These are phyloP conservation scores for Scleroderma bovista DNA, from an alignment of 768 basidiomycete genomes.

Conservation along the genomic window DNA sequence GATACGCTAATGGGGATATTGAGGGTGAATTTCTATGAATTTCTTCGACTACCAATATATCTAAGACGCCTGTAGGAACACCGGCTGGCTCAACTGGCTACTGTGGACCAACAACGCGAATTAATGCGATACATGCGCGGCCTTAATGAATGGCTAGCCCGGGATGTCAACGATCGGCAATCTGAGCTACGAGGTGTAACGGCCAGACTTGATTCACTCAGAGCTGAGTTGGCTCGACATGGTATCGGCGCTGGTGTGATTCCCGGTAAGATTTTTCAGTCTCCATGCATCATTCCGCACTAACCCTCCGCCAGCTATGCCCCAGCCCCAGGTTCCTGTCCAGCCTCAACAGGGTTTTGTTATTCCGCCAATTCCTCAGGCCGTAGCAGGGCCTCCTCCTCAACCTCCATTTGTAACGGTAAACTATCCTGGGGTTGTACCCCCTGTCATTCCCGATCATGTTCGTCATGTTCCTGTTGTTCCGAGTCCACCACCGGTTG, in stretches of 20 bases:
- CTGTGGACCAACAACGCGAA: slow-evolving; percentile 74
- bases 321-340: slow-evolving; percentile 13
- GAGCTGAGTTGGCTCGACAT: slow-evolving; percentile 32
- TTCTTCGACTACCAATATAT: background rate
- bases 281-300: background rate
- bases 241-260: slow-evolving; percentile 40
- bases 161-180: slow-evolving; percentile 76
- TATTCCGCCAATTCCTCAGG: slow-evolving; percentile 16
- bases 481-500: slow-evolving; percentile 7
- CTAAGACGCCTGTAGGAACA: slow-evolving; percentile 51
- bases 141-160: slow-evolving; percentile 74
- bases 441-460: slow-evolving; percentile 12
- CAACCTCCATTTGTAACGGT: slow-evolving; percentile 12
- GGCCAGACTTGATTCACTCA: slow-evolving; percentile 50
- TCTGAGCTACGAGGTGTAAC: slow-evolving; percentile 63
- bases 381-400: slow-evolving; percentile 6
- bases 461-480: slow-evolving; percentile 15
- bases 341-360: slow-evolving; percentile 14
- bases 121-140: slow-evolving; percentile 74
- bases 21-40: slow-evolving; percentile 38
- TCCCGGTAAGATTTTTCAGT: slow-evolving; percentile 28
- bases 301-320: slow-evolving; percentile 18
- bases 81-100: slow-evolving; percentile 64
- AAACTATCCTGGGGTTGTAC: slow-evolving; percentile 19
- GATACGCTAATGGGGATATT: slow-evolving; percentile 67